A percentile compares a stretch with the other conserved stretches of the same genome.
These are phyloP conservation scores for Candida montana DNA, from an alignment of 805 yeast genomes.

Conservation along the genomic window DNA sequence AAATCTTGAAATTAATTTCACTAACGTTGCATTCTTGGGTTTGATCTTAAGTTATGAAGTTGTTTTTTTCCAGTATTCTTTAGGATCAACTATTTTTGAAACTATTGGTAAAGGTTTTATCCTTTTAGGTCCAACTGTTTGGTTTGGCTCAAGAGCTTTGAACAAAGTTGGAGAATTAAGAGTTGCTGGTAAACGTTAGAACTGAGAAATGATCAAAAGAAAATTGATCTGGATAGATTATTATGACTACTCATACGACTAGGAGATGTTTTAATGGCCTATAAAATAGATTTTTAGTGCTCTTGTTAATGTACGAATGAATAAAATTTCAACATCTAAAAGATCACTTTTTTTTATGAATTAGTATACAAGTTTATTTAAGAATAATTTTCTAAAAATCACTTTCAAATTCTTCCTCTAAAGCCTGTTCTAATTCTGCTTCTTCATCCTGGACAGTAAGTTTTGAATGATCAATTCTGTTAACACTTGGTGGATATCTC, in stretches of 20 bases:
- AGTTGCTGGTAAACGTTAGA: slow-evolving; percentile 25
- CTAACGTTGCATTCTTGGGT: slow-evolving; percentile 16
- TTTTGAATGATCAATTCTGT: slow-evolving; percentile 15
- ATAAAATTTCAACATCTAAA: too few relatives aligned
- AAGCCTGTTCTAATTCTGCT: slow-evolving; percentile 21
- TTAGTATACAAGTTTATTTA: too few relatives aligned
- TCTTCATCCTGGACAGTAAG: slow-evolving; percentile 18
- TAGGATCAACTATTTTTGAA: slow-evolving; percentile 21
- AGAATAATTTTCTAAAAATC: slow-evolving; percentile 11
- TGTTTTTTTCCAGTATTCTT: slow-evolving; percentile 24
- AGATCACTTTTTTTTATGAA: too few relatives aligned
- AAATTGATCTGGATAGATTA: too few relatives aligned
- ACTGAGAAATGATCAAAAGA: too few relatives aligned
- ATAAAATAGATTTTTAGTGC: too few relatives aligned
- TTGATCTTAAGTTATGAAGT: slow-evolving; percentile 19
- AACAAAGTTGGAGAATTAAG: slow-evolving; percentile 24
- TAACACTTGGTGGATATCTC: slow-evolving; percentile 66
- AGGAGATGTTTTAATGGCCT: too few relatives aligned
- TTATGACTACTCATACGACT: too few relatives aligned
- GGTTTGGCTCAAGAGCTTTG: slow-evolving; percentile 25
- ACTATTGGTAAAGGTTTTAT: slow-evolving; percentile 17
- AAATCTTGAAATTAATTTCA: slow-evolving; percentile 15
- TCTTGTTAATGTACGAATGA: too few relatives aligned
- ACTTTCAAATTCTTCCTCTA: slow-evolving; percentile 24
- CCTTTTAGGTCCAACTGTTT: slow-evolving; percentile 23